These are phyloP conservation scores for Phytophthora constricta DNA, from an alignment of 352 stramenopile genomes.

Conservation along the genomic window DNA sequence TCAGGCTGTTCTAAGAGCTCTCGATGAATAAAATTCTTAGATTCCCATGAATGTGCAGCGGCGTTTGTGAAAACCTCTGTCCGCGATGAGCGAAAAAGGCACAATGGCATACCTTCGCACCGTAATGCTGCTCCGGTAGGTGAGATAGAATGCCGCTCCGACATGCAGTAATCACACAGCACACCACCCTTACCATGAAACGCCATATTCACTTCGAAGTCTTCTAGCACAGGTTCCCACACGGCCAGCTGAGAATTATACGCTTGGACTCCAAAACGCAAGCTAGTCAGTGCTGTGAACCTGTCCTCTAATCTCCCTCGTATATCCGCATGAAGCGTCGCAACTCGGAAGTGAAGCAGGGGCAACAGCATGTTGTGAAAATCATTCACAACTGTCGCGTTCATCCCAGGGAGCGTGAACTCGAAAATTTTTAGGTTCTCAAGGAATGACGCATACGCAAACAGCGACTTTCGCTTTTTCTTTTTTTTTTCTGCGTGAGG, in stretches of 20 bases:
- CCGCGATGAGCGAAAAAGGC: constrained; percentile 69
- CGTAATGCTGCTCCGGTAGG: constrained; percentile 57
- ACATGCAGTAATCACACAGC: constrained; percentile 84
- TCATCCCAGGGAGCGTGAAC: constrained; percentile 76
- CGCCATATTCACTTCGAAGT: constrained; percentile 83
- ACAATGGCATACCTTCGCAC: constrained; percentile 78
- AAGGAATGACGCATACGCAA: constrained; percentile 41
- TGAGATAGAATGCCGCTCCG: constrained; percentile 66
- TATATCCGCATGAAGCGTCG: constrained; percentile 72
- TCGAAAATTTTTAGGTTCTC: constrained; percentile 81
- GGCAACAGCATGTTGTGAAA: constrained; percentile 90
- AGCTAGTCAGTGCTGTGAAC: constrained; percentile 63
- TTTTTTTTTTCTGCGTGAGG: constrained; percentile 14
- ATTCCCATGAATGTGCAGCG: constrained; percentile 67
- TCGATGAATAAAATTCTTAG: constrained; percentile 87
- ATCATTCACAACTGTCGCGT: constrained; percentile 86
- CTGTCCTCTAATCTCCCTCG: constrained; percentile 67
- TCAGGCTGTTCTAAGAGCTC: constrained; percentile 70
- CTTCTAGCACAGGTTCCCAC: constrained; percentile 85
- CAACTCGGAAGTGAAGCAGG: constrained; percentile 76
- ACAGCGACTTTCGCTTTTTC: constrained; percentile 33
- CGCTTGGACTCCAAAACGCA: constrained; percentile 77
- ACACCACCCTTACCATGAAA: constrained; percentile 72
- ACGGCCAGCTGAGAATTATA: constrained; percentile 90
- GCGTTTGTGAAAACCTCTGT: constrained; percentile 75